phyloP scores from a whole-genome alignment of 129 eudicot species.

The Centella asiatica region DNA sequence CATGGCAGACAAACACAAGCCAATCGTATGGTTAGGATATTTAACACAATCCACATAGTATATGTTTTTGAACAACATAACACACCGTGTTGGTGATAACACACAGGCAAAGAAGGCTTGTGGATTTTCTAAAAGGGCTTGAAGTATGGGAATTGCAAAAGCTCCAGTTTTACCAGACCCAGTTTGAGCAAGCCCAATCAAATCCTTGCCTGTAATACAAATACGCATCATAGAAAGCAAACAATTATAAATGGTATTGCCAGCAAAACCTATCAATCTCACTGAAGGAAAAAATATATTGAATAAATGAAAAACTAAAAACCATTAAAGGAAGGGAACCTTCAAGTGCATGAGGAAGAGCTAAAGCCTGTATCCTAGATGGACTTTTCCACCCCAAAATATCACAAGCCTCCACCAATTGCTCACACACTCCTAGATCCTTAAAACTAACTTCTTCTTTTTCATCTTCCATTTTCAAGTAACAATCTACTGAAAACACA shows the following conservation, averaged over 20 bases:
- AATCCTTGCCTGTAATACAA: conserved; percentile 56
- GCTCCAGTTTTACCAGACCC: conserved; percentile 99
- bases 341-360: conserved; percentile 74
- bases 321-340: conserved; percentile 19
- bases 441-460: conserved; percentile 40
- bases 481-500: neutral
- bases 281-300: neutral
- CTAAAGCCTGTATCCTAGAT: conserved; percentile 63
- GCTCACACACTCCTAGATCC: conserved; percentile 54
- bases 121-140: conserved; percentile 45
- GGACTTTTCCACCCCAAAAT: conserved; percentile 75
- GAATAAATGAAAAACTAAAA: neutral
- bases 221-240: neutral
- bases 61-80: neutral
- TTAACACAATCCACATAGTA: no score
- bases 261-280: no score
- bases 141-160: conserved; percentile 79
- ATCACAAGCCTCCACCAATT: conserved; percentile 61
- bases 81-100: conserved; percentile 82
- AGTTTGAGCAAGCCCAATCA: conserved; percentile 95
- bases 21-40: no score
- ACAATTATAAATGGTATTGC: neutral
- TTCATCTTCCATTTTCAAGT: conserved; percentile 35
- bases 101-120: conserved; percentile 75
- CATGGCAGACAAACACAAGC: neutral